Base-by-base conservation (phyloP, 805 yeast genomes). In the Candida khao-thaluensis region DNA sequence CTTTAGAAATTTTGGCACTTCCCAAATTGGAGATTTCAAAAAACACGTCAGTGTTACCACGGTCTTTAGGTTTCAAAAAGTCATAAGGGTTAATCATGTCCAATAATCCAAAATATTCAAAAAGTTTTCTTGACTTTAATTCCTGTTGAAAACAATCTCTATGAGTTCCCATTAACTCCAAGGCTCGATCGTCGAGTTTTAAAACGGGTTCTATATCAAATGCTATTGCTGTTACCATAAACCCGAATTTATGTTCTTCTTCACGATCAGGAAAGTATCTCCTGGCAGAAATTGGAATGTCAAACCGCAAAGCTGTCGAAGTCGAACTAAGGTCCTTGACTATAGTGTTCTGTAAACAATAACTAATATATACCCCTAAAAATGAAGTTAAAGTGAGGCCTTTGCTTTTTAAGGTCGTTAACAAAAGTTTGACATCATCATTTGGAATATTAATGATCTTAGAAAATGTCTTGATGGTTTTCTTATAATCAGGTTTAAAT, bases 11-110 rank as follows among this genome's bases (percentile, higher is more conserved):
- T 2, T 31, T 20, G 5, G 15, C 15, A 21, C 6, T 20, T 3
- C 49, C 49, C 2, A 45, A 11, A 34, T 45, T 45, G 11, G 49
- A 42, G 7, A 42, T 35, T 26, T 45, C 49, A 26, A 45, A 45
- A 6, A 37, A 20, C 9, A 12, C 15, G 3, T 29, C 30, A 12
- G 32, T n/a, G n/a, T 28, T 11, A 17, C 17, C 14, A 8, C 18
- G 27, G 11, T 18, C 23, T 12, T 30, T 10, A 2, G 44, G 44
- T 6, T 28, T 40, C 16, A 26, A 10, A 17, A 32, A 17, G 15
- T 35, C 23, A 22, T 32, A 35, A 7, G 28, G 24, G 10, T 33
- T 32, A 2, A 23, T 26, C 7, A 20, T 23, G 2, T 24, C 22
- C 11, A 38, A 21, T 10, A 41, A 17, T 9, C 41, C 44, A 23